A percentile compares a stretch with the other conserved stretches of the same genome.
These are phyloP conservation scores for Effrenium voratum DNA, from an alignment of 73 alveolate species.

Conservation along the genomic window DNA sequence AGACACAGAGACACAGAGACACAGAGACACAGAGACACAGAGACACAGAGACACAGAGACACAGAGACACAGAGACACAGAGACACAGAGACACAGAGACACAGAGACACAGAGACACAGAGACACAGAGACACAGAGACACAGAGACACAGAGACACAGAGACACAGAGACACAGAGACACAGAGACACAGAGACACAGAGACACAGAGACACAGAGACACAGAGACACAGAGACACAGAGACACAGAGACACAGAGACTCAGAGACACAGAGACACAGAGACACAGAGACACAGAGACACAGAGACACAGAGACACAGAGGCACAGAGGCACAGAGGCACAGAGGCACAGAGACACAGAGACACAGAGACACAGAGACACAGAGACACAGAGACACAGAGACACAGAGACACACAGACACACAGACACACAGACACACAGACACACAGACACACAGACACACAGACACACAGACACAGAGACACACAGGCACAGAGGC, in stretches of 20 bases:
- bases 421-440: no score
- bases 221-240: constrained; percentile 30
- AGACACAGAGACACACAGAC: neutral
- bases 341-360: constrained; percentile 32
- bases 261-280: constrained; percentile 31
- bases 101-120: no score
- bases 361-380: constrained; percentile 36
- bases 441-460: constrained; percentile 19
- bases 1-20: no score
- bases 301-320: constrained; percentile 36
- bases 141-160: neutral
- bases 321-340: constrained; percentile 22
- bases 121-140: no score
- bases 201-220: constrained; percentile 27
- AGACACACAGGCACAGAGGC: neutral
- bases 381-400: constrained; percentile 4
- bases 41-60: no score
- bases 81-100: no score
- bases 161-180: constrained; percentile 9
- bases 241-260: constrained; percentile 36
- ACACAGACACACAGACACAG: constrained; percentile 5
- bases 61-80: no score
- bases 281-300: constrained; percentile 36
- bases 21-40: no score
- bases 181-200: constrained; percentile 32